Conservation (phyloP, 2,329 filamentous ascomycete genomes). For the Botrytis squamosa region DNA sequence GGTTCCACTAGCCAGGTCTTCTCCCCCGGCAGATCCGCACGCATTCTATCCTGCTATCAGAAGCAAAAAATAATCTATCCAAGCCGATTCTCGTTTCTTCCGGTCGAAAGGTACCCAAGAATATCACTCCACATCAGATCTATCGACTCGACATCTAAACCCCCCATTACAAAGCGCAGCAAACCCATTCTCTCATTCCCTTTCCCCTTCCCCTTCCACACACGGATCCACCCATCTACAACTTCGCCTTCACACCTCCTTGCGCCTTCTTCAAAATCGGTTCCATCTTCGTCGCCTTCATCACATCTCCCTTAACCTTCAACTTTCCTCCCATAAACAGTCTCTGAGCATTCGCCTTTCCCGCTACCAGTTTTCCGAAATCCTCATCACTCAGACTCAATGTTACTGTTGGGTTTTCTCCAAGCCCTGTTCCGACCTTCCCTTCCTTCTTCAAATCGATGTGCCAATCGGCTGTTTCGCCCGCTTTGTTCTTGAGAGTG, state of each 20-base stretch:
- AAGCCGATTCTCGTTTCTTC: not conserved
- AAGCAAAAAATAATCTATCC: not conserved
- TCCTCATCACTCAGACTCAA: constrained; percentile 80
- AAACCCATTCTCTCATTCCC: not conserved
- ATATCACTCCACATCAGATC: not conserved
- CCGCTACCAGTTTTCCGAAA: constrained; percentile 77
- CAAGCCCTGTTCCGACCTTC: constrained; percentile 72
- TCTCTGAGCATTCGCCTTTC: constrained; percentile 91
- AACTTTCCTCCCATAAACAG: constrained; percentile 96
- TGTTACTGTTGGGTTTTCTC: constrained; percentile 85
- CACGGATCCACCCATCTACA: not conserved
- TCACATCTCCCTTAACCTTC: constrained; percentile 96
- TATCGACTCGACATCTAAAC: not conserved
- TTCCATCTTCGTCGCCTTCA: constrained; percentile 98
- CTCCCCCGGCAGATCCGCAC: not conserved
- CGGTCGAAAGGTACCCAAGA: not conserved
- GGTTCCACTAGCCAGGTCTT: not conserved
- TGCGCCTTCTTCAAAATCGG: constrained; percentile 21
- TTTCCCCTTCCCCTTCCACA: too few relatives aligned
- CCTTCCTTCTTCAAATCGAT: constrained; percentile 94
- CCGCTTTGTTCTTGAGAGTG: constrained; percentile 81
- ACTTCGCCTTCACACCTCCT: constrained; percentile 16
- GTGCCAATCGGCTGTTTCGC: constrained; percentile 83
- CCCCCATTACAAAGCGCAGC: not conserved
- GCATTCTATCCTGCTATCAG: not conserved